Base-by-base conservation (phyloP, 495 filamentous ascomycete species). In the Podospora didyma region DNA sequence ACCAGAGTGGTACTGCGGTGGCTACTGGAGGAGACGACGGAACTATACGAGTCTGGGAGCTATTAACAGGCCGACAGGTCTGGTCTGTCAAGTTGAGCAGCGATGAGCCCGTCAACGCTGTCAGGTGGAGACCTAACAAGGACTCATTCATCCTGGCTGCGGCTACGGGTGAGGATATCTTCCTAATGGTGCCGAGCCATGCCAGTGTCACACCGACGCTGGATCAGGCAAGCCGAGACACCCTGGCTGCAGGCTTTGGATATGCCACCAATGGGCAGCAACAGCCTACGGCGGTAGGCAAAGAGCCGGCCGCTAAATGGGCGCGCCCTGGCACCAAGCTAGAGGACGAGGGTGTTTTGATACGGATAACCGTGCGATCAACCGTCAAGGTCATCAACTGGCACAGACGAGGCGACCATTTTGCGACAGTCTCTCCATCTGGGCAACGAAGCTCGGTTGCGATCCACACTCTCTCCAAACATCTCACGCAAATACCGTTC, bases 21-120 rank as follows among this genome's bases (percentile, higher is more conserved):
- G 94, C 95, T 3, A 95, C 87, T 58, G 94, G 92, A 60, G 95
- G 95, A 17, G 93, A 97, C 61, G 94, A 98, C 64, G 95, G 93
- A 16, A 93, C 87, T 6, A 89, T 96, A 12, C 81, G 93, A 44
- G 81, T 97, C 17, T 98, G 93, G 93, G 90, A 95, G 57, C 78
- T 96, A 46, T 63, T 87, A 41, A 94, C 88, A 3, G 95, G 94
- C 41, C 86, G 90, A 52, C 89, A 97, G 68, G 68, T 94, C 42
- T 97, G 92, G 92, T 87, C 81, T 52, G 83, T 84, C 24, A 90
- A 86, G 71, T 68, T 96, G 46, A 87, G 85, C 56, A 84, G 85
- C 46, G 87, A 89, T 5, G 95, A 97, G 53, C 80, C 90, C 4
- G 87, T 97, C 57, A 90, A 95, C 61, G 79, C 84, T 1, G 92